These are phyloP conservation scores for Candolleomyces aberdarensis DNA, from an alignment of 768 basidiomycete species.

Conservation along the genomic window DNA sequence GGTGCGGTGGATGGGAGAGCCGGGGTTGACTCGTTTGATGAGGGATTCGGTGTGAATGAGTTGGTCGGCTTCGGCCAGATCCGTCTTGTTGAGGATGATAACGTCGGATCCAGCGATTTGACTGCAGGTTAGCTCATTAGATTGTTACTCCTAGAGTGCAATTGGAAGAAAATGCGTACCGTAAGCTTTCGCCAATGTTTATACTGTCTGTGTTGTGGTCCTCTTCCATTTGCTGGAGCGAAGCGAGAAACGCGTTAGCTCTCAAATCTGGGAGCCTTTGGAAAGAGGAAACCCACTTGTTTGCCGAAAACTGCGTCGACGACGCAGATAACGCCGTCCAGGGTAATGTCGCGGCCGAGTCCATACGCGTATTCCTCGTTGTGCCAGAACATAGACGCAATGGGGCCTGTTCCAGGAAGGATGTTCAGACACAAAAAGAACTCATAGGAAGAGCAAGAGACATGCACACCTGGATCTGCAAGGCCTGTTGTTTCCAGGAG, in stretches of 20 bases:
- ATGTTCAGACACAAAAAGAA: neutral
- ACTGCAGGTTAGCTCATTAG: slow-evolving; percentile 35
- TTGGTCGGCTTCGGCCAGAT: slow-evolving; percentile 54
- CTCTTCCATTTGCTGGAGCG: slow-evolving; percentile 79
- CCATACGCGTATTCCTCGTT: slow-evolving; percentile 79
- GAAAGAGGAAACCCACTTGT: slow-evolving; percentile 24
- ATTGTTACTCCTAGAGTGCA: neutral
- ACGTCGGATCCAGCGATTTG: slow-evolving; percentile 95
- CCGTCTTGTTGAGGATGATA: slow-evolving; percentile 88
- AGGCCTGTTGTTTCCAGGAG: slow-evolving; percentile 94
- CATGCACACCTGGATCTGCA: slow-evolving; percentile 79
- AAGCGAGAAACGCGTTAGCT: slow-evolving; percentile 3
- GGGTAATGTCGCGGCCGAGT: slow-evolving; percentile 62
- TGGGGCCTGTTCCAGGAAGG: slow-evolving; percentile 53
- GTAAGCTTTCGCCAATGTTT: slow-evolving; percentile 69
- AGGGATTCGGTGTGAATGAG: slow-evolving; percentile 50
- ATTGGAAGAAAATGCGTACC: slow-evolving; percentile 40
- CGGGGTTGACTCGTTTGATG: slow-evolving; percentile 78
- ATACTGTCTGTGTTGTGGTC: slow-evolving; percentile 54
- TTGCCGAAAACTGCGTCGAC: slow-evolving; percentile 85
- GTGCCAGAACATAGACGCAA: slow-evolving; percentile 84
- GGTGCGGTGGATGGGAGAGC: slow-evolving; percentile 71
- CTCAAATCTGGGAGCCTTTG: neutral
- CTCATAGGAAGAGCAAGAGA: neutral
- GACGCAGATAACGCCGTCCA: slow-evolving; percentile 91